These are phyloP conservation scores for Yamadazyma conglobata DNA, from an alignment of 1,139 yeast species.

Conservation along the genomic window DNA sequence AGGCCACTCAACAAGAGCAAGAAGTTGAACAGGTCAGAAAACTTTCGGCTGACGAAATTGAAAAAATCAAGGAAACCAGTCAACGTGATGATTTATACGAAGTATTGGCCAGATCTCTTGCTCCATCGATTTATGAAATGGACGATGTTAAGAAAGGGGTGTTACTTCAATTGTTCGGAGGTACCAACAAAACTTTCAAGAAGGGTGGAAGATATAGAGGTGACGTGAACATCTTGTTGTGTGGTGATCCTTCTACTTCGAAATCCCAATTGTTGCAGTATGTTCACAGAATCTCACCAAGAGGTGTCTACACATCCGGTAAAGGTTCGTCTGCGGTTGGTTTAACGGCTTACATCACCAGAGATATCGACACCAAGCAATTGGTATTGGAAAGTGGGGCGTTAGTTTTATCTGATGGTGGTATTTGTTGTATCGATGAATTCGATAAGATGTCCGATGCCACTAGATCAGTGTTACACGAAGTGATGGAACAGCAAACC, in stretches of 20 bases:
- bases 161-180: constrained; percentile 88
- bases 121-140: constrained; percentile 93
- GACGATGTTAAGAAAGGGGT: constrained; percentile 97
- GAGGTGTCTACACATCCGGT: constrained; percentile 97
- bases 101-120: constrained; percentile 83
- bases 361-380: constrained; percentile 92
- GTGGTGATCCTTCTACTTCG: constrained; percentile 98
- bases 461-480: constrained; percentile 92
- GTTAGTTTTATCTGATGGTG: constrained; percentile 93
- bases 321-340: constrained; percentile 99
- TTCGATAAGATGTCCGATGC: constrained; percentile 96
- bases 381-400: constrained; percentile 96
- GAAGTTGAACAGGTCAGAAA: constrained; percentile 76
- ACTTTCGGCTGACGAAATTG: constrained; percentile 66
- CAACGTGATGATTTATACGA: constrained; percentile 79
- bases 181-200: constrained; percentile 81
- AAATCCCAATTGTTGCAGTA: constrained; percentile 91
- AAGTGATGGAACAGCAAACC: constrained; percentile 99
- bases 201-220: constrained; percentile 97
- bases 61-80: constrained; percentile 57
- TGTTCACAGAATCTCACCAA: constrained; percentile 95
- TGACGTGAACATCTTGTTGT: constrained; percentile 81
- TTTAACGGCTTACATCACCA: constrained; percentile 91
- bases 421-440: constrained; percentile 98
- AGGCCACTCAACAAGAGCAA: constrained; percentile 48